Evolutionary conservation across 176 grass and related monocot species (phyloP).

Genomic region (Guadua angustifolia): DNA sequence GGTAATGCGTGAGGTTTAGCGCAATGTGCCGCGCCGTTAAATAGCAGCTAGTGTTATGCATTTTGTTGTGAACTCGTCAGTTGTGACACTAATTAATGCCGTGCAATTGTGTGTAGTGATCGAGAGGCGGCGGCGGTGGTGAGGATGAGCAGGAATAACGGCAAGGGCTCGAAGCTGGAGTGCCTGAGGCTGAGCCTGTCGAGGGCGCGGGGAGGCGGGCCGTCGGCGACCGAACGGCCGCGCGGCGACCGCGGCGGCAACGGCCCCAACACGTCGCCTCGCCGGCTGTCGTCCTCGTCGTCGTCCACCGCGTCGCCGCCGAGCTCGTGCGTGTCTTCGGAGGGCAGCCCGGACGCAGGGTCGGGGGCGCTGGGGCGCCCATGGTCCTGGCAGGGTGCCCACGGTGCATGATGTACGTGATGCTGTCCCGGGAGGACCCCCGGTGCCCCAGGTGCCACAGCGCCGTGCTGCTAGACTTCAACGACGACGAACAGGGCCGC

Average conservation of each 20-base stretch:
- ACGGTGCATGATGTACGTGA: slow-evolving; percentile 96
- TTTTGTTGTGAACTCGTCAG: not conserved
- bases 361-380: slow-evolving; percentile 45
- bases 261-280: slow-evolving; percentile 39
- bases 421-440: slow-evolving; percentile 88
- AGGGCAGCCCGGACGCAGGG: slow-evolving; percentile 69
- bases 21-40: slow-evolving; percentile 12
- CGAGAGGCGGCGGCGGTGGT: not conserved
- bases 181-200: slow-evolving; percentile 65
- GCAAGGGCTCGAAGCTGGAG: slow-evolving; percentile 76
- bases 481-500: slow-evolving; percentile 56
- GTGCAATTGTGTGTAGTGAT: slow-evolving; percentile 14
- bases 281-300: slow-evolving; percentile 52
- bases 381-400: slow-evolving; percentile 92
- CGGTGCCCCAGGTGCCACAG: slow-evolving; percentile 89
- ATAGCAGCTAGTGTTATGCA: not conserved
- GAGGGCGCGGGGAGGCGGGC: slow-evolving; percentile 49
- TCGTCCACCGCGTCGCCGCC: slow-evolving; percentile 70
- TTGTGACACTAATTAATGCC: slow-evolving; percentile 6
- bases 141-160: slow-evolving; percentile 85
- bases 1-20: slow-evolving; percentile 35
- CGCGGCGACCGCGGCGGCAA: slow-evolving; percentile 19
- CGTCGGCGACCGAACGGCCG: slow-evolving; percentile 44
- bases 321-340: slow-evolving; percentile 98
- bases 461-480: slow-evolving; percentile 92